These are phyloP conservation scores for Aspergillus sp. DNA, from an alignment of 2,329 filamentous ascomycete species.

Conservation along the genomic window DNA sequence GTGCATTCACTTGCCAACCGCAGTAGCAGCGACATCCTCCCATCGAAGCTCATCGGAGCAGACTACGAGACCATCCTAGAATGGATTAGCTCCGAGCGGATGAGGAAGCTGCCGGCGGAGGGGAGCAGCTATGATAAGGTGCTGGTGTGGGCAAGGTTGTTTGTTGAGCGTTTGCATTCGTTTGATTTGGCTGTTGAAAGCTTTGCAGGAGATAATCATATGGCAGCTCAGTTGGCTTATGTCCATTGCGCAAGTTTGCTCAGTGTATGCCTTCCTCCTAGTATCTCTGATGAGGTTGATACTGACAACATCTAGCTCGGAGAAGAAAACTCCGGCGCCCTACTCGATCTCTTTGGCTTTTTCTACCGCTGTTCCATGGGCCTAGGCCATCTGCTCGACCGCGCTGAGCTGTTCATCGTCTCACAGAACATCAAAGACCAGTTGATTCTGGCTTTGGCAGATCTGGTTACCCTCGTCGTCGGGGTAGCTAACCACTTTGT, in stretches of 20 bases:
- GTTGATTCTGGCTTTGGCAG: slow-evolving; percentile 33
- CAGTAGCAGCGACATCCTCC: slow-evolving; percentile 9
- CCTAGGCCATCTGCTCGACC: slow-evolving; percentile 39
- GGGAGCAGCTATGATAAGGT: slow-evolving; percentile 39
- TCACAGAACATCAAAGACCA: slow-evolving; percentile 45
- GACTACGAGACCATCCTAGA: slow-evolving; percentile 15
- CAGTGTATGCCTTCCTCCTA: slow-evolving; percentile 30
- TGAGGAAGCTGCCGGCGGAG: slow-evolving; percentile 34
- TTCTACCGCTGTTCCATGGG: slow-evolving; percentile 44
- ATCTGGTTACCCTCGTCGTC: slow-evolving; percentile 27
- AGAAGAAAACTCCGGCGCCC: slow-evolving; percentile 40
- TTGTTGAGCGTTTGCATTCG: slow-evolving; percentile 31
- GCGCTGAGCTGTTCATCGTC: slow-evolving; percentile 42
- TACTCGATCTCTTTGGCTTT: slow-evolving; percentile 47
- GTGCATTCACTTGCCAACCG: slow-evolving; percentile 10
- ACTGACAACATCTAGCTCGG: slow-evolving; percentile 34
- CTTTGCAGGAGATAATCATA: slow-evolving; percentile 31
- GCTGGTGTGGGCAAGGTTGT: slow-evolving; percentile 34
- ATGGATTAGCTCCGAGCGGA: slow-evolving; percentile 34
- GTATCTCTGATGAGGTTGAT: slow-evolving; percentile 2
- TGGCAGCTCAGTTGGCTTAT: slow-evolving; percentile 45
- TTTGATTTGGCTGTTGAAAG: slow-evolving; percentile 31
- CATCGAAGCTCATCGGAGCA: slow-evolving; percentile 7
- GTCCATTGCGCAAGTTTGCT: slow-evolving; percentile 44
- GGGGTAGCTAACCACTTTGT: slow-evolving; percentile 33